phyloP scores from a whole-genome alignment of 2,329 filamentous ascomycete genomes.

The Aspergillus ustus region DNA sequence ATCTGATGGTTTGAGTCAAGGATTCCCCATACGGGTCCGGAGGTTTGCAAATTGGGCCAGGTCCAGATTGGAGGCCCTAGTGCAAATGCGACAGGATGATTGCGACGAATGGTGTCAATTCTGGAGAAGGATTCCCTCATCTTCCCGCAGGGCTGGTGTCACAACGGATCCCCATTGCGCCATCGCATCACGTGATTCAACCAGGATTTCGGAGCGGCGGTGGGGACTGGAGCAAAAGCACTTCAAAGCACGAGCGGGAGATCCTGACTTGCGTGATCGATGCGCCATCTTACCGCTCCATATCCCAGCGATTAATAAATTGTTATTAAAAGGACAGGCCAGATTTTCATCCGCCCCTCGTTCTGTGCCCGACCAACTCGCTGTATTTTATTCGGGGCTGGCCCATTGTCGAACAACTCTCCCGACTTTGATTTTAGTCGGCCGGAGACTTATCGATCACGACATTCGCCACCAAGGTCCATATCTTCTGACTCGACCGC shows the following conservation, averaged over 20 bases:
- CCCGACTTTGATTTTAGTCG: background rate
- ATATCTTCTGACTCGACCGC: background rate
- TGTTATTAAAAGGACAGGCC: constrained; percentile 1
- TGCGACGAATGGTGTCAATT: constrained; percentile 23
- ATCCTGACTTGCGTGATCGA: constrained; percentile 27
- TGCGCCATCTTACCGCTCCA: constrained; percentile 10
- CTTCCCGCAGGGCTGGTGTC: constrained; percentile 16
- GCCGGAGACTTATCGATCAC: background rate
- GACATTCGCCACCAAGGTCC: constrained; percentile 8
- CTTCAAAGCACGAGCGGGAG: constrained; percentile 18
- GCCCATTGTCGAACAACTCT: background rate
- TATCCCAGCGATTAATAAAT: background rate
- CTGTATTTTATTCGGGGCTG: background rate
- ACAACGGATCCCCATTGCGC: constrained; percentile 23
- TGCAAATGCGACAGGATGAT: constrained; percentile 18
- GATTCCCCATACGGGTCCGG: background rate
- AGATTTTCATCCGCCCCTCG: background rate
- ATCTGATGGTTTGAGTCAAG: constrained; percentile 2
- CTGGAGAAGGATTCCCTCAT: background rate
- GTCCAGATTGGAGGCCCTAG: background rate
- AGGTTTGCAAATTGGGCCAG: background rate
- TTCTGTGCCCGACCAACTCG: background rate
- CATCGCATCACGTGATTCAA: constrained; percentile 27
- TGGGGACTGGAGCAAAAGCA: background rate
- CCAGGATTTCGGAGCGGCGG: constrained; percentile 9